phyloP scores from a whole-genome alignment of 73 alveolate genomes.

The Paramecium octaurelia region DNA sequence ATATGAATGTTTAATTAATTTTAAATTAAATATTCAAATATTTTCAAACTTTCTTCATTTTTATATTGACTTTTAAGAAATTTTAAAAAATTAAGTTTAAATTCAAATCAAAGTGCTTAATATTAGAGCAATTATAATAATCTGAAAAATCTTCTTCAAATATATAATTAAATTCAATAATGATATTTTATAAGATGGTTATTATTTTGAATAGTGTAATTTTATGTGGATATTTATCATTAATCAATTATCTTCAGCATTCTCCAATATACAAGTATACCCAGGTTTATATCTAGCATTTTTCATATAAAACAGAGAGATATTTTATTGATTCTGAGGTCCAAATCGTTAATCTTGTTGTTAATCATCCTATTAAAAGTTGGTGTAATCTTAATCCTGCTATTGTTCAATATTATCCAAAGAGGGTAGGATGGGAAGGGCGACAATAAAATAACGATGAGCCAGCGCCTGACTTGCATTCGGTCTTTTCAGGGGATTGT shows the following conservation, averaged over 20 bases:
- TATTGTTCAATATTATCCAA: conserved; percentile 4
- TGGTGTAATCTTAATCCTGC: neutral
- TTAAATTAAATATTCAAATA: neutral
- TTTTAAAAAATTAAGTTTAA: neutral
- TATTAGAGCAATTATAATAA: neutral
- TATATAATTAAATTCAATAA: neutral
- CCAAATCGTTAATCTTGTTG: neutral
- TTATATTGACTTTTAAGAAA: neutral
- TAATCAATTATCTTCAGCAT: conserved; percentile 37
- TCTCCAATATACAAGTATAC: conserved; percentile 19
- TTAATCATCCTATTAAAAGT: neutral
- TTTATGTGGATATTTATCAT: neutral
- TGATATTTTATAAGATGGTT: neutral
- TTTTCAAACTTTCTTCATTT: neutral
- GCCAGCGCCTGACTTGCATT: conserved; percentile 31
- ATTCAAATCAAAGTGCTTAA: neutral
- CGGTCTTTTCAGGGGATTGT: conserved; percentile 26
- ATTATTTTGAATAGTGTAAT: neutral
- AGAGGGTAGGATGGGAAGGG: conserved; percentile 45
- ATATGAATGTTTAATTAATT: neutral
- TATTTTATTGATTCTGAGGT: neutral
- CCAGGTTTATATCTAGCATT: conserved; percentile 51
- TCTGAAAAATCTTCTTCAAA: neutral
- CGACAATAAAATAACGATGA: conserved; percentile 40
- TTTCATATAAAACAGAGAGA: conserved; percentile 21